These are phyloP conservation scores for Cyclocybe cylindracea DNA, from an alignment of 768 basidiomycete genomes.

Conservation along the genomic window DNA sequence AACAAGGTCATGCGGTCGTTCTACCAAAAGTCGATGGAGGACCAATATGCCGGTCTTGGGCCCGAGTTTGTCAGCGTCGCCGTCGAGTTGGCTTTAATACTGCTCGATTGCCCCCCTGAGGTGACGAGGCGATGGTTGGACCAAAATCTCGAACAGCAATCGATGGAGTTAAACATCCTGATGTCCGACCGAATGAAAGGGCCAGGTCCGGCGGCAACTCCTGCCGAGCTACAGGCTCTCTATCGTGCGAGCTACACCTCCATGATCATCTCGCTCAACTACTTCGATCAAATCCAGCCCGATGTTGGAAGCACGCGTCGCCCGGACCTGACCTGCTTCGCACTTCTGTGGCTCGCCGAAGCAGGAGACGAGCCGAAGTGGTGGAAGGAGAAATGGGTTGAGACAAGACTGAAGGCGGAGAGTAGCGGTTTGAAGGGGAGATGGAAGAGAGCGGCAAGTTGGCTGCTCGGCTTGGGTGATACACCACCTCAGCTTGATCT, in stretches of 20 bases:
- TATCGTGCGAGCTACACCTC: constrained; percentile 11
- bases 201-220: not conserved
- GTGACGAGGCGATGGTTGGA: constrained; percentile 5
- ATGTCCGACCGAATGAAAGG: too few relatives aligned
- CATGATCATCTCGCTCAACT: constrained; percentile 13
- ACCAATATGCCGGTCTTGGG: constrained; percentile 8
- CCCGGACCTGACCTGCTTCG: constrained; percentile 11
- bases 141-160: constrained; percentile 3
- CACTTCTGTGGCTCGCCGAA: constrained; percentile 11
- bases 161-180: too few relatives aligned
- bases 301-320: not conserved
- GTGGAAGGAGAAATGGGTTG: constrained; percentile 10
- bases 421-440: constrained; percentile 2
- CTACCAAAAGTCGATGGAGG: constrained; percentile 12
- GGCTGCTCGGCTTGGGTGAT: constrained; percentile 7
- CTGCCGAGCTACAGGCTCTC: constrained; percentile 1
- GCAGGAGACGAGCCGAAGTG: constrained; percentile 1
- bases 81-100: constrained; percentile 10
- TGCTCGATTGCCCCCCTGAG: constrained; percentile 5
- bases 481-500: not conserved
- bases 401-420: constrained; percentile 1
- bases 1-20: constrained; percentile 15
- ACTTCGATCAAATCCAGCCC: not conserved
- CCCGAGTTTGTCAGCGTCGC: constrained; percentile 9
- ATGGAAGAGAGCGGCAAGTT: constrained; percentile 11